Conservation (phyloP, 2,329 filamentous ascomycete species). For the Westerdykella sp. region DNA sequence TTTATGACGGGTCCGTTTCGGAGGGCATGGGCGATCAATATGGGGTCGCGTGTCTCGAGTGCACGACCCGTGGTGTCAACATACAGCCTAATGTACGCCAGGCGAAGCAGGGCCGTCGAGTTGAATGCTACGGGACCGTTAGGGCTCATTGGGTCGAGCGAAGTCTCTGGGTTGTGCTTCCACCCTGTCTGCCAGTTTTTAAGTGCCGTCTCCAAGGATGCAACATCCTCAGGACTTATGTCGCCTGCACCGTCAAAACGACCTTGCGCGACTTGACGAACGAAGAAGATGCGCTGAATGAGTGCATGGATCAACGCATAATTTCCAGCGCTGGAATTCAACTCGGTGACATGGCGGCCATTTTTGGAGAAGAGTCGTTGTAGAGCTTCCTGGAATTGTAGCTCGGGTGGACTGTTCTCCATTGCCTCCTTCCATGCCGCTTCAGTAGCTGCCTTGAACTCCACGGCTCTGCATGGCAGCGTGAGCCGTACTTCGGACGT, state of each 20-base stretch:
- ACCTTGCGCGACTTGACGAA: conserved; percentile 49
- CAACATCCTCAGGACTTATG: conserved; percentile 36
- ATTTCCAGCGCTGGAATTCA: conserved; percentile 46
- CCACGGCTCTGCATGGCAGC: conserved; percentile 49
- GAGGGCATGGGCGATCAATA: conserved; percentile 56
- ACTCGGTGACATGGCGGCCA: conserved; percentile 27
- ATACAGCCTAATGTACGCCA: conserved; percentile 60
- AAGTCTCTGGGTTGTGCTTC: conserved; percentile 38
- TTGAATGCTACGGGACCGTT: conserved; percentile 62
- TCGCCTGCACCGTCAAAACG: conserved; percentile 28
- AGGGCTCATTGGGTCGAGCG: conserved; percentile 46
- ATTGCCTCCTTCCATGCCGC: conserved; percentile 43
- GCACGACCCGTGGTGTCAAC: conserved; percentile 59
- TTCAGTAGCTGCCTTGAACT: conserved; percentile 51
- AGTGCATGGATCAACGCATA: conserved; percentile 67
- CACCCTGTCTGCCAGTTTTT: conserved; percentile 39
- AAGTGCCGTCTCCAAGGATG: conserved; percentile 40
- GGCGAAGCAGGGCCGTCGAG: conserved; percentile 54
- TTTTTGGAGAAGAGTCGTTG: conserved; percentile 30
- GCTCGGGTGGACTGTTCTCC: conserved; percentile 17
- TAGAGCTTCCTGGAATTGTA: conserved; percentile 29
- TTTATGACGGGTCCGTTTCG: conserved; percentile 53
- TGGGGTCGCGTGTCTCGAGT: conserved; percentile 59
- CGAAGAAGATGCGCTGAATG: conserved; percentile 64
- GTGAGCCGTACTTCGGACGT: conserved; percentile 50